A percentile compares a stretch with the other conserved stretches of the same genome.
These are phyloP conservation scores for Cystobasidium pallidum DNA, from an alignment of 1,284 basidiomycete genomes.

Conservation along the genomic window DNA sequence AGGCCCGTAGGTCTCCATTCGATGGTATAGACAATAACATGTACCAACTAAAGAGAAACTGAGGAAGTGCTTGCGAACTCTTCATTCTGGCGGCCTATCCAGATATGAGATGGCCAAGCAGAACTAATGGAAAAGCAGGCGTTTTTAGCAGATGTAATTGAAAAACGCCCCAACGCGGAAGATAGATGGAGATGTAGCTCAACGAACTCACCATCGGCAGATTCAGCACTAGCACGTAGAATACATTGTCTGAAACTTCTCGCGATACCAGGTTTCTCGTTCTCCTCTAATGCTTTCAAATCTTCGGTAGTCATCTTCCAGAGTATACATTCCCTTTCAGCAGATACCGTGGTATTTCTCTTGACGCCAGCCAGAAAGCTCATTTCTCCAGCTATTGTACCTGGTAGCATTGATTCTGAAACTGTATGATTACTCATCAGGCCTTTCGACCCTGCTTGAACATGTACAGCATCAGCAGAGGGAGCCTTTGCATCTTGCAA, in stretches of 20 bases:
- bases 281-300: conserved; percentile 32
- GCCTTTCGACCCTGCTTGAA: conserved; percentile 61
- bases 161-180: no score
- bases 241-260: conserved; percentile 32
- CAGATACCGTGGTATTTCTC: conserved; percentile 82
- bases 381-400: conserved; percentile 85
- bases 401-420: conserved; percentile 73
- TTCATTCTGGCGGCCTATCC: conserved; percentile 1
- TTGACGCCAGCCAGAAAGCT: conserved; percentile 73
- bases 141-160: no score
- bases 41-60: background rate
- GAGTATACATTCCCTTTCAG: conserved; percentile 73
- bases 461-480: conserved; percentile 57
- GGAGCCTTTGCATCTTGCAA: background rate
- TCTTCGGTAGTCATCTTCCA: conserved; percentile 67
- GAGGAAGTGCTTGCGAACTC: no score
- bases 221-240: conserved; percentile 36
- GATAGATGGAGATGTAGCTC: no score
- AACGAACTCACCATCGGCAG: conserved; percentile 36
- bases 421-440: conserved; percentile 54
- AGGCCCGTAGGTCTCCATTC: no score
- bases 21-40: conserved; percentile 1
- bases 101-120: conserved; percentile 46
- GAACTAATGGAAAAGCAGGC: conserved; percentile 8
- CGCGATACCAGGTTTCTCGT: conserved; percentile 31